Base-by-base conservation (phyloP, 352 stramenopile species). In the Globisporangium canariense region DNA sequence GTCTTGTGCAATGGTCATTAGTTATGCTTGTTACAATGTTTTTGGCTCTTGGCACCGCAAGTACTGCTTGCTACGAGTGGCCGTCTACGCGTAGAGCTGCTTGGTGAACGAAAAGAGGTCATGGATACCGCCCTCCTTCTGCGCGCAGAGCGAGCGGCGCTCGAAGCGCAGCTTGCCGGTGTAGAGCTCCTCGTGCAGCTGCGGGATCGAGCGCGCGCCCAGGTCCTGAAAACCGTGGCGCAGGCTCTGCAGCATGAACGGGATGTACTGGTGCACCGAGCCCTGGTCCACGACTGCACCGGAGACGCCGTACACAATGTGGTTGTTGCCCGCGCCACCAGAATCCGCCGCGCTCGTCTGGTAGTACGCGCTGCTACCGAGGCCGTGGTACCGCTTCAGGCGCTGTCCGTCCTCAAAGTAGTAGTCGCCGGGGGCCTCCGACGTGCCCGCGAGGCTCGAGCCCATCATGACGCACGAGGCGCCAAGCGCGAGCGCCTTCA, bases 391-490 rank as follows among this genome's bases (percentile, higher is more conserved):
- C 57, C 97, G 89, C 83, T 99, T 99, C 30, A 99, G 83, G 46
- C 98, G 94, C 67, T 99, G 94, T 40, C 97, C 98, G 70, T 99
- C 97, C 83, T 99, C 96, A 73, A 99, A 99, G 73, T 99, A 99
- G 78, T 99, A 99, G 73, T 99, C 95, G 32, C 98, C 98, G 4
- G 98, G 98, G 25, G 97, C 91, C 77, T 99, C 98, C 49, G 98
- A 94, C 11, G 97, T 99, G 51, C 81, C 98, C 8, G 98, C 98
- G 61, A 99, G 89, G 74, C 98, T 97, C 32, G 91, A 98, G 51
- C 98, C 98, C 96, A 99, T 99, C 97, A 99, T 99, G 47, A 99
- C 96, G 68, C 93, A 97, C 43, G 93, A 98, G 40, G 98, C 98
- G 38, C 97, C 97, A 8, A 99, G 78, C 11, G 81, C 84, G 13